Evolutionary conservation across 2,329 filamentous ascomycete species (phyloP), one percentile per base, ranked within the genome.

Genomic region (Chrysoporthe cubensis): DNA sequence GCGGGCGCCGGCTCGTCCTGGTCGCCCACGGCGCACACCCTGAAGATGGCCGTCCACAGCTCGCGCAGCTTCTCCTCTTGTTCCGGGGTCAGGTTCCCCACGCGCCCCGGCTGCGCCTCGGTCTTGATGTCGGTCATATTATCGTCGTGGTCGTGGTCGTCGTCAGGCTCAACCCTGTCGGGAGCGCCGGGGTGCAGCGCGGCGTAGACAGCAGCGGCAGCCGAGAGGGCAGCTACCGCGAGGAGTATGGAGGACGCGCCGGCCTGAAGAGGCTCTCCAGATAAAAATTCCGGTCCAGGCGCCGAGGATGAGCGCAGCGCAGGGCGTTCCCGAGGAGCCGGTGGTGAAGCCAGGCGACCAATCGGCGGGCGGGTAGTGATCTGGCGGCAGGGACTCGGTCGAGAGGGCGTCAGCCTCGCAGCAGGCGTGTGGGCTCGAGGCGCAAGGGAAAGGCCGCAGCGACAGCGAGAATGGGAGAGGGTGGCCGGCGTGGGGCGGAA

Each of bases 41-140:
- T 90, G 72, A 96, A 85, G 50, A 93, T 85, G 65, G 89, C 83
- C 16, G 85, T 80, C 96, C 96, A 99, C 72, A 98, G 86, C 78
- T 96, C 91, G 75, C 91, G 91, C 68, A 99, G 83, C 81, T 96
- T 97, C 71, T 87, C 87, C 74, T 97, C 93, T 80, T 99, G 90
- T 71, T 97, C 94, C 3, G 88, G 79, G n/a, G 94, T 97, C 68
- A 99, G 84, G 73, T 92, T 97, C 68, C 93, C 94, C 65, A 93
- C 87, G 70, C 94, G 89, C 64, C 96, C 96, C 48, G 90, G 87
- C 57, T 85, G 85, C 32, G 76, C 70, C 73, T 84, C 78, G 42
- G 74, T 73, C 34, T 74, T 63, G 72, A 75, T 74, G 26, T 67
- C 68, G 32, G 67, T 11, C 68, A 70, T 66, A 2, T 50, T 54